phyloP scores from a whole-genome alignment of 2,329 filamentous ascomycete genomes.

The Gyromitra esculenta region DNA sequence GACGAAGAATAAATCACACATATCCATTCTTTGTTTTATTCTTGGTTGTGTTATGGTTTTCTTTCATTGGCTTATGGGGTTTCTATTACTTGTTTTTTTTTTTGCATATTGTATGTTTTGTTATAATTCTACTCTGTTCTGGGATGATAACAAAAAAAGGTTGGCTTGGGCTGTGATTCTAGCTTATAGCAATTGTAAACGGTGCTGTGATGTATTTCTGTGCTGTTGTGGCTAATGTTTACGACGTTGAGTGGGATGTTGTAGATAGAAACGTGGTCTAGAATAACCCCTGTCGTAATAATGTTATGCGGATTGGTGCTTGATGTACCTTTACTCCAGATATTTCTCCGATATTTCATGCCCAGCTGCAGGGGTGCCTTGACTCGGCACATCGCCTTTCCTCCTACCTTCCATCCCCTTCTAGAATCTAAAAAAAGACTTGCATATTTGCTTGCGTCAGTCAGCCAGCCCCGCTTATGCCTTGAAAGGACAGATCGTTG shows the following conservation, averaged over 20 bases:
- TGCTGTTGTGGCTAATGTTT: slow-evolving; percentile 40
- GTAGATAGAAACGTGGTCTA: slow-evolving; percentile 27
- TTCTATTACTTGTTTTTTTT: slow-evolving; percentile 8
- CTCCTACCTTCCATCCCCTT: not conserved
- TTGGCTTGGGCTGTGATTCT: slow-evolving; percentile 40
- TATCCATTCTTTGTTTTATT: not conserved
- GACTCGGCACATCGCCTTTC: not conserved
- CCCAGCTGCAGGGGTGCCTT: not conserved
- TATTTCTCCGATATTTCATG: not conserved
- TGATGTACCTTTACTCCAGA: not conserved
- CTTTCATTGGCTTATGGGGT: slow-evolving; percentile 14
- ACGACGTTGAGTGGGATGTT: slow-evolving; percentile 20
- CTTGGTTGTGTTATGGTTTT: slow-evolving; percentile 20
- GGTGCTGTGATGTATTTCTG: slow-evolving; percentile 42
- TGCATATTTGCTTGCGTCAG: not conserved
- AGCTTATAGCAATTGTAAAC: slow-evolving; percentile 40
- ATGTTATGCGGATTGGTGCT: not conserved
- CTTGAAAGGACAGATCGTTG: not conserved
- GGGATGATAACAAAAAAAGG: slow-evolving; percentile 22
- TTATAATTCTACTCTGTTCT: slow-evolving; percentile 35
- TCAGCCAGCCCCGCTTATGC: not conserved
- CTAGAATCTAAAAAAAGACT: not conserved
- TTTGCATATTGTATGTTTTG: slow-evolving; percentile 40
- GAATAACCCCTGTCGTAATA: slow-evolving; percentile 14
- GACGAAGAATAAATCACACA: slow-evolving; percentile 63